A percentile compares a stretch with the other conserved stretches of the same genome.
Evolutionary conservation across 1,284 basidiomycete species (phyloP).

Genomic region (Hemileia vastatrix): DNA sequence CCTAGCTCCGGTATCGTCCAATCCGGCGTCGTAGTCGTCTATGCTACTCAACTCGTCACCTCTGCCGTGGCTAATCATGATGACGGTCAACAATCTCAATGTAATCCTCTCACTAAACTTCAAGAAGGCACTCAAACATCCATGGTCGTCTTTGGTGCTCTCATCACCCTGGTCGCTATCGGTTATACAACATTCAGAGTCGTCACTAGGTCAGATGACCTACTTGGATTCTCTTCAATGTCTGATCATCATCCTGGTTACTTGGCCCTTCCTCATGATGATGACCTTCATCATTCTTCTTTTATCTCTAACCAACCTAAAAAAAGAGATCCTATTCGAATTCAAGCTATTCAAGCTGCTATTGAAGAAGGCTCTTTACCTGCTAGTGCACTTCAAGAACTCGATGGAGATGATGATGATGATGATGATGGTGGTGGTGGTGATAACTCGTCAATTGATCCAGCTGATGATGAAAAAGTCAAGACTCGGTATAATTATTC

Average conservation of each 20-base stretch:
- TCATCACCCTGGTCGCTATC: constrained; percentile 96
- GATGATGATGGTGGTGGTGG: constrained; percentile 59
- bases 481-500: constrained; percentile 99
- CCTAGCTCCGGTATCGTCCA: constrained; percentile 91
- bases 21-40: constrained; percentile 88
- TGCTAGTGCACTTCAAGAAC: constrained; percentile 76
- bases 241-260: constrained; percentile 16
- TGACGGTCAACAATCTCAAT: constrained; percentile 54
- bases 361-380: constrained; percentile 75
- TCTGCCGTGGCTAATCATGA: constrained; percentile 90
- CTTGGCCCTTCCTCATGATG: constrained; percentile 21
- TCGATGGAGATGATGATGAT: constrained; percentile 54
- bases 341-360: constrained; percentile 88
- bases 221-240: constrained; percentile 56
- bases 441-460: constrained; percentile 48
- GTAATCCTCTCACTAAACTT: constrained; percentile 69
- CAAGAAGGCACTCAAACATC: constrained; percentile 62
- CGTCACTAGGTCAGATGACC: constrained; percentile 74
- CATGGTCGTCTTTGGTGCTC: constrained; percentile 76
- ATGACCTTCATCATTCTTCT: constrained; percentile 3
- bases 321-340: constrained; percentile 74
- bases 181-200: constrained; percentile 94
- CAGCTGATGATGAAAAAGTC: constrained; percentile 67
- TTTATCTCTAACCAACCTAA: constrained; percentile 64
- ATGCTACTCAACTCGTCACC: constrained; percentile 91